phyloP scores from a whole-genome alignment of 2,329 filamentous ascomycete species.

The Neurospora sp. region DNA sequence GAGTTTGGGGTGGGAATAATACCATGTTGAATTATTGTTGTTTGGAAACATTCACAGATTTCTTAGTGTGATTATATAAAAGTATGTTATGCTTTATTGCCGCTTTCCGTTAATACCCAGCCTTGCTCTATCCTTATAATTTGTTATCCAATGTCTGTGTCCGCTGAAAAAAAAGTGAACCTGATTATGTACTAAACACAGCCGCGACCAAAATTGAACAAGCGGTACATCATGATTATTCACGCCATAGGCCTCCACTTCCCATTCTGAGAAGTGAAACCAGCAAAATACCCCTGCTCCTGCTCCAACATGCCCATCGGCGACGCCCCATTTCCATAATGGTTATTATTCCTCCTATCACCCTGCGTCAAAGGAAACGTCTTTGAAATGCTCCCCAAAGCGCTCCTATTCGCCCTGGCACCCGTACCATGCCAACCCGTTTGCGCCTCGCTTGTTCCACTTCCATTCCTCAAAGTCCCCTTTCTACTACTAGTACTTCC shows the following conservation, averaged over 20 bases:
- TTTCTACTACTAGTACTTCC: neutral
- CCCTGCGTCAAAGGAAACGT: slow-evolving; percentile 32
- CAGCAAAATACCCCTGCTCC: slow-evolving; percentile 32
- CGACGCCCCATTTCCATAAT: slow-evolving; percentile 7
- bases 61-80: neutral
- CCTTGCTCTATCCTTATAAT: neutral
- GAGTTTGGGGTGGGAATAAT: neutral
- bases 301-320: slow-evolving; percentile 23
- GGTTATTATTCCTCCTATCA: slow-evolving; percentile 37
- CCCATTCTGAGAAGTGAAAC: neutral
- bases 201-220: neutral
- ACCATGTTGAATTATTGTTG: neutral
- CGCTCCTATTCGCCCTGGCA: slow-evolving; percentile 16
- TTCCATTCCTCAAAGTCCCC: neutral
- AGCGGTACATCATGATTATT: neutral
- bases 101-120: neutral
- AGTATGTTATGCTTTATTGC: neutral
- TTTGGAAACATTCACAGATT: neutral
- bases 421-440: neutral
- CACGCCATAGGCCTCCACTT: neutral
- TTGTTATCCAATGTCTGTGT: neutral
- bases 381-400: slow-evolving; percentile 16
- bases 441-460: neutral
- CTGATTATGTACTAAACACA: neutral
- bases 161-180: neutral